These are phyloP conservation scores for Saturnispora quitensis DNA, from an alignment of 805 yeast species.

Conservation along the genomic window DNA sequence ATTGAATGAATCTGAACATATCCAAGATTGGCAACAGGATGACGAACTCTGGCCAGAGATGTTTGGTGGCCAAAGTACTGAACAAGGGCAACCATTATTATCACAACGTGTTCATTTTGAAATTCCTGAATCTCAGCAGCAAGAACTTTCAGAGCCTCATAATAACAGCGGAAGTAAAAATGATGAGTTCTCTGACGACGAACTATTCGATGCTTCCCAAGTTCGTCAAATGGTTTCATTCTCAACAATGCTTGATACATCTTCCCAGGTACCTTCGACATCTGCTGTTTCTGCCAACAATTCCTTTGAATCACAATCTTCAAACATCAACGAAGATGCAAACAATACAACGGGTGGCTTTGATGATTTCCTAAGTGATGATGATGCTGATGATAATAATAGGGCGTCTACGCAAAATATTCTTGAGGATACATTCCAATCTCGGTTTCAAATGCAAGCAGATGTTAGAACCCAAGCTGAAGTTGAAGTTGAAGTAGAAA, in stretches of 20 bases:
- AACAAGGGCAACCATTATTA: not conserved
- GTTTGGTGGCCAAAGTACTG: conserved; percentile 8
- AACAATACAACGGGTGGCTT: conserved; percentile 7
- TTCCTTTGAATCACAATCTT: not conserved
- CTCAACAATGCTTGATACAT: conserved; percentile 10
- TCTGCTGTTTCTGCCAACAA: not conserved
- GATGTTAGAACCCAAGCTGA: not conserved
- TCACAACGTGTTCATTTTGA: not conserved
- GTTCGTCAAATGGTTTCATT: conserved; percentile 8
- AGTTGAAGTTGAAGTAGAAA: not conserved
- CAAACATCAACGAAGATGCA: not conserved
- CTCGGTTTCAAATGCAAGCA: not conserved
- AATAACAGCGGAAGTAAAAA: not conserved
- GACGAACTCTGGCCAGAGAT: conserved; percentile 11
- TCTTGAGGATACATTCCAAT: not conserved
- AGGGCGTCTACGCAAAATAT: not conserved
- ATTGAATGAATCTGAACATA: not conserved
- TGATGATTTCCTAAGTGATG: not conserved
- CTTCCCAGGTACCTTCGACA: conserved; percentile 8
- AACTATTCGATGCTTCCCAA: conserved; percentile 1
- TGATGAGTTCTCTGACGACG: not conserved
- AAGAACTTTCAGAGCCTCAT: not conserved
- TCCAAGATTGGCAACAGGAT: conserved; percentile 1
- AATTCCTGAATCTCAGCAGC: not conserved
- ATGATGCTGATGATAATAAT: not conserved